Base-by-base conservation (phyloP, 805 yeast genomes). In the Candida odintsovae region DNA sequence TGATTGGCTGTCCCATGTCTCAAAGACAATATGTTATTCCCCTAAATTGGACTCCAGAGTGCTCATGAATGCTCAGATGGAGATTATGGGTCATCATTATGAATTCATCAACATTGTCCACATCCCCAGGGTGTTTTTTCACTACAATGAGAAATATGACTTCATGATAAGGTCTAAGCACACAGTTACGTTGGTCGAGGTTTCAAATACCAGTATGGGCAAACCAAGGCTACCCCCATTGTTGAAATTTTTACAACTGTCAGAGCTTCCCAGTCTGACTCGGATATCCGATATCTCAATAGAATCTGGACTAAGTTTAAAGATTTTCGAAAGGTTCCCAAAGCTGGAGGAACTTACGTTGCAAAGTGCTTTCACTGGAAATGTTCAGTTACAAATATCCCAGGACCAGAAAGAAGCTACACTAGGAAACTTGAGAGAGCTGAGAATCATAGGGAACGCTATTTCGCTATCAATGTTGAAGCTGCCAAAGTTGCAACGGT, bases 361-460 rank as follows among this genome's bases (percentile, higher is more conserved):
- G 33, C 55, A 58, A 38, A 51, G 57, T 21, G 57, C 57, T 10
- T 56, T 46, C 33, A 47, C 55, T 9, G 59, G 54, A 2, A 49
- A 49, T 29, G 28, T 41, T 18, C 46, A 38, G 19, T 18, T 43
- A 6, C 43, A 50, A 23, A 20, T 44, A 11, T 40, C 44, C 4
- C 19, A 29, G 7, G 31, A 42, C 2, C 33, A 43, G 12, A 23
- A n/a, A 15, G 13, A 9, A 9, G 47, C 50, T 2, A 25, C 18
- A 4, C 36, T 58, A 28, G 12, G 18, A 8, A 45, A 35, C 8
- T 42, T 58, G 26, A 45, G 23, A 35, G 38, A 20, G 0, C 40
- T 58, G 18, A 41, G 43, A 11, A 51, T 58, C 3, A 47, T 48
- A 5, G 63, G 63, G 5, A 58, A 57, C 39, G 50, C 61, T 6